Base-by-base conservation (phyloP, 257 asterid species). In the Lavandula angustifolia region DNA sequence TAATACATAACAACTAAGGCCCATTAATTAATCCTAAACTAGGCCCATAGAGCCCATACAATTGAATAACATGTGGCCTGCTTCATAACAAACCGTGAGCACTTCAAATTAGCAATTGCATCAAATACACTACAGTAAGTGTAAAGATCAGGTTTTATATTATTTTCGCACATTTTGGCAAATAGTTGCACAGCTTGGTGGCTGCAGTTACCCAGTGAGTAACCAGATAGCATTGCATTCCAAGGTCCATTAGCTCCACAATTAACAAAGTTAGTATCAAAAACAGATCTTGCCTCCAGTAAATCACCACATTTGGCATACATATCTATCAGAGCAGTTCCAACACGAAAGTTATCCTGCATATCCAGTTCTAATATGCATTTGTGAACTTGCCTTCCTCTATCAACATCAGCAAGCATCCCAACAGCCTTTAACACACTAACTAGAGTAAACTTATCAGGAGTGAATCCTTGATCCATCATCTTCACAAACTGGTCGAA, bases 211-310 rank as follows among this genome's bases (percentile, higher is more conserved):
- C 73, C 52, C 16, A 33, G 65, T 44, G 76, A 31, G 51, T 69
- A 84, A 66, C 79, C 85, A 56, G 83, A 61, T 59, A 84, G 79
- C 83, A 81, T 81, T 5, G 85, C 83, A 62, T 84, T 84, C 90
- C 90, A 81, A 8, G 85, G 85, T 62, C 76, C 78, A 60, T 83
- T 84, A 4, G 12, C 64, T 71, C 66, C 58, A 64, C 73, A 70
- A 47, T 71, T 55, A 33, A 66, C 66, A 52, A 81, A 75, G 38
- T 68, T 68, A 37, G 9, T 31, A 22, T 71, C 34, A 37, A 78
- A 78, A 67, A 79, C 73, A 70, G 82, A 68, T 69, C 77, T 63
- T 37, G 85, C 87, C 62, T 77, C 73, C 16, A 14, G 4, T 68
- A 81, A 65, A 69, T 75, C 64, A 52, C 82, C 82, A 27, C 89